Conservation (phyloP, 1,139 yeast species). For the Eremothecium gossypii region DNA sequence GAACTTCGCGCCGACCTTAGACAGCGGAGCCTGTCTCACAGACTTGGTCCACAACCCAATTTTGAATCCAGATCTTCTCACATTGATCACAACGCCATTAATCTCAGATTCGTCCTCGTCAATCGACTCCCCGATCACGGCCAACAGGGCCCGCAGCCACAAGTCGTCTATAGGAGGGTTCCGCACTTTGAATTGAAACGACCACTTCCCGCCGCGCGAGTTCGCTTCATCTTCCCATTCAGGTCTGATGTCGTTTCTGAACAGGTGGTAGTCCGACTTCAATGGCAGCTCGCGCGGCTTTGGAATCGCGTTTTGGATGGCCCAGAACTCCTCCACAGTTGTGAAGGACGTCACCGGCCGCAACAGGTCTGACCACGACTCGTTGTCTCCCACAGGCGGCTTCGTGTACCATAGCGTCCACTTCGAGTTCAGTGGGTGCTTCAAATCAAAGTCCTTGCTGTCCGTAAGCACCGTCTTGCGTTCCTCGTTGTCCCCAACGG, state of each 20-base stretch:
- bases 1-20: conserved; percentile 72
- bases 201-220: conserved; percentile 92
- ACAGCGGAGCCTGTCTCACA: conserved; percentile 48
- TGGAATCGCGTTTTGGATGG: conserved; percentile 89
- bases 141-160: conserved; percentile 86
- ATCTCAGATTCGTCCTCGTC: conserved; percentile 72
- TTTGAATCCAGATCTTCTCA: conserved; percentile 75
- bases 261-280: conserved; percentile 91
- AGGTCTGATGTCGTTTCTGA: conserved; percentile 90
- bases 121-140: conserved; percentile 93
- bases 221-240: conserved; percentile 96
- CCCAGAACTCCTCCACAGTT: conserved; percentile 98
- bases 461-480: conserved; percentile 26
- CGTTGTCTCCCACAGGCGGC: conserved; percentile 71
- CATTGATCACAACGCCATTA: conserved; percentile 87
- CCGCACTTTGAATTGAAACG: conserved; percentile 60
- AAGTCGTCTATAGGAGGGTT: conserved; percentile 67
- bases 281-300: conserved; percentile 84
- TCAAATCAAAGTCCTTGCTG: conserved; percentile 28
- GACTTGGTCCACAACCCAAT: conserved; percentile 92
- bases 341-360: conserved; percentile 89
- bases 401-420: conserved; percentile 99
- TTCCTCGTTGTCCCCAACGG: conserved; percentile 18
- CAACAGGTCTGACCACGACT: conserved; percentile 87
- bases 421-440: conserved; percentile 84